These are phyloP conservation scores for Candolleomyces aberdarensis DNA, from an alignment of 768 basidiomycete species.

Conservation along the genomic window DNA sequence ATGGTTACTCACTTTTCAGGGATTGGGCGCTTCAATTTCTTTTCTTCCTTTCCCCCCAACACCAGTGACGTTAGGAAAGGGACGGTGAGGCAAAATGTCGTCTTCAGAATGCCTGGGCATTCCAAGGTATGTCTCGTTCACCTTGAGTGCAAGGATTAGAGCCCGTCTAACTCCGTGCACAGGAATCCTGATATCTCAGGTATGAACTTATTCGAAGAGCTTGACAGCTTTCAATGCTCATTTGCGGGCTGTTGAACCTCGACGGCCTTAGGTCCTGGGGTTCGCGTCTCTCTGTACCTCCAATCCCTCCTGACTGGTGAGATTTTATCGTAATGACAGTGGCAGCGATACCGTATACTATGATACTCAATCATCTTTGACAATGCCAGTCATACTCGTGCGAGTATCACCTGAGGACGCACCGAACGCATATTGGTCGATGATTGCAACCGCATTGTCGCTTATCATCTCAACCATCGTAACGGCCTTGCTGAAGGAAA, in stretches of 20 bases:
- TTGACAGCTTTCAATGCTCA: too few species aligned
- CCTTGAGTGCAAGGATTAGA: neutral
- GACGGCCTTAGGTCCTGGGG: slow-evolving; percentile 17
- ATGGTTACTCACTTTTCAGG: neutral
- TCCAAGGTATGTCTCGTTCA: neutral
- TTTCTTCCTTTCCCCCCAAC: neutral
- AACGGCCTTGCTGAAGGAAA: slow-evolving; percentile 14
- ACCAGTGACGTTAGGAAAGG: neutral
- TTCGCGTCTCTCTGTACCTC: slow-evolving; percentile 21
- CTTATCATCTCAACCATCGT: slow-evolving; percentile 23
- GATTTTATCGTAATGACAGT: neutral
- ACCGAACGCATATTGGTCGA: slow-evolving; percentile 25
- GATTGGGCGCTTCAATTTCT: neutral
- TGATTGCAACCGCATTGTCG: slow-evolving; percentile 24
- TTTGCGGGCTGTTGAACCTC: neutral
- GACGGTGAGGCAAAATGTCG: neutral
- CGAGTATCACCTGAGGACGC: slow-evolving; percentile 24
- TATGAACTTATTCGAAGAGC: neutral
- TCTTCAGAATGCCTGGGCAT: neutral
- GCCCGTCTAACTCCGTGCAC: neutral
- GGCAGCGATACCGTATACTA: neutral
- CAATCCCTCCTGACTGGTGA: slow-evolving; percentile 22
- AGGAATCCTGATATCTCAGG: slow-evolving; percentile 25
- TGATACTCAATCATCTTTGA: neutral
- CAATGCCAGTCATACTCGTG: slow-evolving; percentile 18